A percentile compares a stretch with the other conserved stretches of the same genome.
Evolutionary conservation across 441 rosid genomes (phyloP).

Genomic region (Rhodomyrtus psidioides): DNA sequence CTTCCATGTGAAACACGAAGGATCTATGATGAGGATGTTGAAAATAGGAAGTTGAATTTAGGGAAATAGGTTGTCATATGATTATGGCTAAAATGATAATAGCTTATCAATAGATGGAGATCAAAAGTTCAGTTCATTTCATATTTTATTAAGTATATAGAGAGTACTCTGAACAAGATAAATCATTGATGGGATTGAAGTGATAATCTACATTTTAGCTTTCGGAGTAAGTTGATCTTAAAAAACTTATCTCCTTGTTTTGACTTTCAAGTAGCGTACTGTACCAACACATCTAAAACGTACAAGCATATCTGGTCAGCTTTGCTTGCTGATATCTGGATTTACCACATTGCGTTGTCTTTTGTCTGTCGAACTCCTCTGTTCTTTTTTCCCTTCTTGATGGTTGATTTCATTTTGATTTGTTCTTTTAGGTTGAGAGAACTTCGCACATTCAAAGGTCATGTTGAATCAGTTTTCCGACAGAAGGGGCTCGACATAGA

Average conservation of each 20-base stretch:
- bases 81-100: too few species aligned
- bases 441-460: conserved; percentile 88
- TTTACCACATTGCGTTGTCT: neutral
- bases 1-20: neutral
- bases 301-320: neutral
- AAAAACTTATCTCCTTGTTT: neutral
- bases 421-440: conserved; percentile 64
- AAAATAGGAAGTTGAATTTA: neutral
- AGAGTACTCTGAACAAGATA: neutral
- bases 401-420: neutral
- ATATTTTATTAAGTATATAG: neutral
- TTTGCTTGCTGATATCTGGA: neutral
- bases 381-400: neutral
- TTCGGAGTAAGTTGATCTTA: neutral
- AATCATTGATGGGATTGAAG: neutral
- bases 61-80: neutral
- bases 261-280: neutral
- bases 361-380: neutral
- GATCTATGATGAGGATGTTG: neutral
- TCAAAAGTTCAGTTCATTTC: neutral
- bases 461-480: conserved; percentile 91
- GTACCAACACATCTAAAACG: neutral
- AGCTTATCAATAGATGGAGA: too few species aligned
- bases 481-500: conserved; percentile 87
- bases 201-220: neutral